Percentiles rank a stretch among this genome's conserved stretches.
phyloP scores from a whole-genome alignment of 306 rosid species.

The Castanea sativa region DNA sequence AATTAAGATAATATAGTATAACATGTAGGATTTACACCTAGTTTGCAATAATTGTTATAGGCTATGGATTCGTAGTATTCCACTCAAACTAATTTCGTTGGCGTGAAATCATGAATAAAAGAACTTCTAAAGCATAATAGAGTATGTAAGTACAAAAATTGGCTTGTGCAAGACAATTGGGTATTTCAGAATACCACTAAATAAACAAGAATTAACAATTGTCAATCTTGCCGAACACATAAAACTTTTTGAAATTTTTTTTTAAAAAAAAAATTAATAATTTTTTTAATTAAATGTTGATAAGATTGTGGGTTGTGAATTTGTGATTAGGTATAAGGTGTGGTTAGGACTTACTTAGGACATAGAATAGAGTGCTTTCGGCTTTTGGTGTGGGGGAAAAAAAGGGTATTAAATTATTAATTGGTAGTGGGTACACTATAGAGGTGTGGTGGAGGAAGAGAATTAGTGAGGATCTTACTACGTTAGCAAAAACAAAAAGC shows the following conservation, averaged over 20 bases:
- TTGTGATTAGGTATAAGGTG: slow-evolving; percentile 37
- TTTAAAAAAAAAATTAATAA: too few relatives aligned
- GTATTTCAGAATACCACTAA: background rate
- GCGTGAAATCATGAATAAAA: background rate
- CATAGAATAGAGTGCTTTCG: background rate
- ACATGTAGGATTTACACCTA: background rate
- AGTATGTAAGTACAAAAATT: background rate
- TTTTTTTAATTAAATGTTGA: background rate
- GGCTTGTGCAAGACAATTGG: too few relatives aligned
- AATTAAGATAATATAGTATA: background rate
- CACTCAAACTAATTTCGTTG: background rate
- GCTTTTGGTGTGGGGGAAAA: slow-evolving; percentile 29
- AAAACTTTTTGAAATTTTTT: too few relatives aligned
- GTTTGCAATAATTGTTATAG: background rate
- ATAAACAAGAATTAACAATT: too few relatives aligned
- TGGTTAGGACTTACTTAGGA: slow-evolving; percentile 8
- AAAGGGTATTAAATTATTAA: slow-evolving; percentile 9
- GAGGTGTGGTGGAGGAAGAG: slow-evolving; percentile 27
- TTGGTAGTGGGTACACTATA: slow-evolving; percentile 43
- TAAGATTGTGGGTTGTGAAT: slow-evolving; percentile 29
- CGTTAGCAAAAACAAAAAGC: slow-evolving; percentile 20
- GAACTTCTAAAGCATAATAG: background rate
- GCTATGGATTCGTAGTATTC: background rate
- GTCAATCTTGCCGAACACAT: too few relatives aligned
- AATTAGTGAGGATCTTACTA: slow-evolving; percentile 15